phyloP scores from a whole-genome alignment of 495 filamentous ascomycete genomes.

The Aspergillus hancockii region DNA sequence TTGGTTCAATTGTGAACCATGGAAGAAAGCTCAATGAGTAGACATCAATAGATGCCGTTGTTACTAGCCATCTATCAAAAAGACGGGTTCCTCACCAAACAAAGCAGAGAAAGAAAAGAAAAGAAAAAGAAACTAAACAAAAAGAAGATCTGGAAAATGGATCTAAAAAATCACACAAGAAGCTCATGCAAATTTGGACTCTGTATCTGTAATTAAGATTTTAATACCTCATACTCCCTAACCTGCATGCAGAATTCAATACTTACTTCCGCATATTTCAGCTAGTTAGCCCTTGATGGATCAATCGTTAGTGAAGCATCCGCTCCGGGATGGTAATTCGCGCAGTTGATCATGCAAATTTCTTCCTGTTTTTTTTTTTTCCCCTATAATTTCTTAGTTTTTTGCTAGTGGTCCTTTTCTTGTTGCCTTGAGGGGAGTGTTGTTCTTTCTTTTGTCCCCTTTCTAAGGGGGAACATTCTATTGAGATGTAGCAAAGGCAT shows the following conservation, averaged over 20 bases:
- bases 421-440: background rate
- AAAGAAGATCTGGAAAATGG: background rate
- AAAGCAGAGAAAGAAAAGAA: background rate
- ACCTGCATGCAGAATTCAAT: background rate
- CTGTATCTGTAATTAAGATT: background rate
- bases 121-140: background rate
- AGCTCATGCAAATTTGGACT: too few species aligned
- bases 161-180: background rate
- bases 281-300: background rate
- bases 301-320: background rate
- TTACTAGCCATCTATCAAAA: too few species aligned
- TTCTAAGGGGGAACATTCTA: background rate
- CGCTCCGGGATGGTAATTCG: constrained; percentile 24
- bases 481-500: background rate
- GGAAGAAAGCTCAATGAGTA: too few species aligned
- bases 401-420: too few species aligned
- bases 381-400: too few species aligned
- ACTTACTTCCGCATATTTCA: background rate
- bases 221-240: background rate
- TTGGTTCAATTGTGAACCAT: too few species aligned
- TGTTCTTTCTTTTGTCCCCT: background rate
- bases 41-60: too few species aligned
- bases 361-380: background rate
- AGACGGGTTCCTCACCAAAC: background rate
- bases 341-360: constrained; percentile 22